A percentile compares a stretch with the other conserved stretches of the same genome.
Conservation (phyloP, 164 flowering plant genomes). For the Santalum album region DNA sequence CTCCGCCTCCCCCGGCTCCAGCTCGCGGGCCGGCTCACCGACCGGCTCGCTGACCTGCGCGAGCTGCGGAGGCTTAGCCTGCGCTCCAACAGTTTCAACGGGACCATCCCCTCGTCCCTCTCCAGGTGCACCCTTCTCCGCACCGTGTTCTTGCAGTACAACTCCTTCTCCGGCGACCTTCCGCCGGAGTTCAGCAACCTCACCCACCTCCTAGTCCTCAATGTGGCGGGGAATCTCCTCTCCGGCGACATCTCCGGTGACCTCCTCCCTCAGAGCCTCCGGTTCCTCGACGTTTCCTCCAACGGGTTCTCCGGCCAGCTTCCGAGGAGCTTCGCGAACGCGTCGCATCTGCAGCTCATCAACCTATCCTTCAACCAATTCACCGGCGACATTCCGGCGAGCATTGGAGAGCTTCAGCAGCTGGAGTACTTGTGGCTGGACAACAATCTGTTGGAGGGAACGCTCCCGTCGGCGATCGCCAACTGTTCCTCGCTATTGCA, state of each 20-base stretch:
- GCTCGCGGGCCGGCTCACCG: constrained; percentile 31
- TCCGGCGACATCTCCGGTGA: constrained; percentile 26
- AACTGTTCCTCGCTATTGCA: constrained; percentile 28
- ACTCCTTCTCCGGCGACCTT: constrained; percentile 31
- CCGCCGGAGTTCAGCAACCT: constrained; percentile 25
- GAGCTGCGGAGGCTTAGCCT: constrained; percentile 64
- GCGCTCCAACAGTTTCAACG: constrained; percentile 40
- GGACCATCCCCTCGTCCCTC: constrained; percentile 28
- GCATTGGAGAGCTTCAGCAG: constrained; percentile 16
- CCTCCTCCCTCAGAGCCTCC: constrained; percentile 16
- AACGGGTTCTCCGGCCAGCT: constrained; percentile 39
- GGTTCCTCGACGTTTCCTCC: constrained; percentile 33
- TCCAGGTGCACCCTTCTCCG: constrained; percentile 28
- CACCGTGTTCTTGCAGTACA: constrained; percentile 29
- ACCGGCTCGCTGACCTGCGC: constrained; percentile 26
- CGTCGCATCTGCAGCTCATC: constrained; percentile 8
- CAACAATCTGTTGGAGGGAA: constrained; percentile 17
- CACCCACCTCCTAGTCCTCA: constrained; percentile 21
- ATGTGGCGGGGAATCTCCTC: constrained; percentile 27
- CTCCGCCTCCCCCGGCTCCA: constrained; percentile 41
- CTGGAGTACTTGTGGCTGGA: constrained; percentile 26
- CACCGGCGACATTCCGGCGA: constrained; percentile 26
- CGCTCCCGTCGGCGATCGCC: constrained; percentile 27
- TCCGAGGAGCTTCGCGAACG: constrained; percentile 7
- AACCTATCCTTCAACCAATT: constrained; percentile 22